Evolutionary conservation across 345 rosid genomes (phyloP).

Genomic region (Melastoma malabathricum): DNA sequence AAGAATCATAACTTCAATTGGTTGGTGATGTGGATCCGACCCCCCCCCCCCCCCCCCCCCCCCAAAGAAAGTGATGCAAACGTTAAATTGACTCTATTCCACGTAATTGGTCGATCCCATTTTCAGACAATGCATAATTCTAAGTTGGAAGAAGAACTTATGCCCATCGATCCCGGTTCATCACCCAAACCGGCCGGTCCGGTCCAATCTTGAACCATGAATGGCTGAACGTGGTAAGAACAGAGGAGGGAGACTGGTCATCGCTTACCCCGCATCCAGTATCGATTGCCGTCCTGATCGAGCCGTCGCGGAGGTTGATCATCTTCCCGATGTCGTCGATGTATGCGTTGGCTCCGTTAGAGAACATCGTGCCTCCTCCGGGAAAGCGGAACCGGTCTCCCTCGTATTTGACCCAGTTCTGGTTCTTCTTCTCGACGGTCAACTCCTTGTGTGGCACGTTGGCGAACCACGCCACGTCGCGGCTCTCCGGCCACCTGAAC

Average conservation of each 20-base stretch:
- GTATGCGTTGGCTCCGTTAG: constrained; percentile 75
- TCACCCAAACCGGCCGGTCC: too few relatives aligned
- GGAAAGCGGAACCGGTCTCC: constrained; percentile 71
- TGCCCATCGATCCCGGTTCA: too few relatives aligned
- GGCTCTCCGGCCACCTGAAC: constrained; percentile 79
- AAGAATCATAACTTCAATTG: too few relatives aligned
- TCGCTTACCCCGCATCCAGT: constrained; percentile 97
- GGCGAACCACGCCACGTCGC: constrained; percentile 74
- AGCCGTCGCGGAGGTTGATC: constrained; percentile 74
- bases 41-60: too few relatives aligned
- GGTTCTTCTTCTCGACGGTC: constrained; percentile 73
- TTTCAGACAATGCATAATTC: not conserved
- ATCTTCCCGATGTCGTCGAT: constrained; percentile 63
- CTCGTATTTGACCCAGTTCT: constrained; percentile 71
- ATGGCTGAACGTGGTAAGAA: not conserved
- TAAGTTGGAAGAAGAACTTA: too few relatives aligned
- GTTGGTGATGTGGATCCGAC: too few relatives aligned
- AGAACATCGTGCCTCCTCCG: constrained; percentile 97
- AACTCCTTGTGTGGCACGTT: constrained; percentile 85
- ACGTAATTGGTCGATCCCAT: not conserved
- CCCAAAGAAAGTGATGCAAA: too few relatives aligned
- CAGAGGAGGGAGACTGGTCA: not conserved
- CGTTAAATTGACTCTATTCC: too few relatives aligned
- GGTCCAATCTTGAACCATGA: not conserved
- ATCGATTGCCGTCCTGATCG: constrained; percentile 79